Conservation (phyloP, 495 filamentous ascomycete species). For the Neurospora cerealis region DNA sequence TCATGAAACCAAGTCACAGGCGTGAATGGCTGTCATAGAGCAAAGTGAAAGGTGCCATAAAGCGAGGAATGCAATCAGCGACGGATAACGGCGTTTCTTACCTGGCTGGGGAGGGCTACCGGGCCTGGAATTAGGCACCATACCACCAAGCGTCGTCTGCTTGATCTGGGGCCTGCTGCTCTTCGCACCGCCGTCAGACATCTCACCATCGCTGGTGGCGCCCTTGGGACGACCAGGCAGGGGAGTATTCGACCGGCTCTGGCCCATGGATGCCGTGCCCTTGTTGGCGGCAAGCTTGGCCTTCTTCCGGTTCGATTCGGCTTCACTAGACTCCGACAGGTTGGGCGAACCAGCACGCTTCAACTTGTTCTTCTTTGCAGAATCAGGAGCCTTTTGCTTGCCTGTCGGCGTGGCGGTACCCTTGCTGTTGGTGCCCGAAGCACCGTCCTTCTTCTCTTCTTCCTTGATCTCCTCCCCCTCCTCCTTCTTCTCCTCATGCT, state of each 20-base stretch:
- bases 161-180: background rate
- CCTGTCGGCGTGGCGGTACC: slow-evolving; percentile 68
- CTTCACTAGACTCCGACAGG: slow-evolving; percentile 79
- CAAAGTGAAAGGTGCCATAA: background rate
- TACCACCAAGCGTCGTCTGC: slow-evolving; percentile 33
- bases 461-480: slow-evolving; percentile 34
- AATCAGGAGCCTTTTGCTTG: slow-evolving; percentile 37
- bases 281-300: slow-evolving; percentile 54
- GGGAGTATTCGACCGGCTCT: slow-evolving; percentile 42
- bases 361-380: slow-evolving; percentile 58
- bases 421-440: slow-evolving; percentile 54
- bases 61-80: background rate
- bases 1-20: background rate
- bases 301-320: slow-evolving; percentile 83
- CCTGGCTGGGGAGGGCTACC: slow-evolving; percentile 35
- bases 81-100: slow-evolving; percentile 2
- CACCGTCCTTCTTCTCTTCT: slow-evolving; percentile 51
- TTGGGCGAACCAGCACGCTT: slow-evolving; percentile 85
- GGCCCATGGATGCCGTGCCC: slow-evolving; percentile 31
- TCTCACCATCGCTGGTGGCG: slow-evolving; percentile 72
- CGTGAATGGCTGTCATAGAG: background rate
- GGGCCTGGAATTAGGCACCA: slow-evolving; percentile 45
- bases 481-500: slow-evolving; percentile 32
- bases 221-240: slow-evolving; percentile 48
- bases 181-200: slow-evolving; percentile 56